A percentile compares a stretch with the other conserved stretches of the same genome.
These are phyloP conservation scores for Populus hybrid DNA, from an alignment of 441 rosid genomes.

Conservation along the genomic window DNA sequence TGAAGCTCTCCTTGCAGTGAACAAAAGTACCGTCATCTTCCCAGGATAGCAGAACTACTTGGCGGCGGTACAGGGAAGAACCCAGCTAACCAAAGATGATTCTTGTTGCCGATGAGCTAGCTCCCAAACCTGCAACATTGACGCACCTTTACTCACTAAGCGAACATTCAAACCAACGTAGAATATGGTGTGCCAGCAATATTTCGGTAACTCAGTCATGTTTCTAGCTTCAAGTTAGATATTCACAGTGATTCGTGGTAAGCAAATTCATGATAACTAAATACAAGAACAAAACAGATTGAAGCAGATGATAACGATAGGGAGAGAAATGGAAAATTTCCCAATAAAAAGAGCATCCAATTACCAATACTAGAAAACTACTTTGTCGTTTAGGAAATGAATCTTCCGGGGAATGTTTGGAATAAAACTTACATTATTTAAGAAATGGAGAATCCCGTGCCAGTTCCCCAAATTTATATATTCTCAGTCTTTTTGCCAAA, in stretches of 20 bases:
- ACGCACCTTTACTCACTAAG: background rate
- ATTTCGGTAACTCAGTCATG: background rate
- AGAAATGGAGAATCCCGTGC: background rate
- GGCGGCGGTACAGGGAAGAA: too few species aligned
- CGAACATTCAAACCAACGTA: background rate
- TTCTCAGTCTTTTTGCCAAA: too few species aligned
- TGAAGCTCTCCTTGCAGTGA: background rate
- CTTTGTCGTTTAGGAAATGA: background rate
- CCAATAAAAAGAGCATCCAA: background rate
- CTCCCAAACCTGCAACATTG: too few species aligned
- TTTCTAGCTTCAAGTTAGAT: background rate
- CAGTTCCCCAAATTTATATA: background rate
- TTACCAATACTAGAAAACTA: background rate
- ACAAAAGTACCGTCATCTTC: background rate
- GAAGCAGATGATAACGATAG: background rate
- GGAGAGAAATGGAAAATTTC: too few species aligned
- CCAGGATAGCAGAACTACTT: background rate
- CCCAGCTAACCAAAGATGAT: too few species aligned
- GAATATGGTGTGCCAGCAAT: background rate
- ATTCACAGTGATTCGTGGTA: background rate
- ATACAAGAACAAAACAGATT: background rate
- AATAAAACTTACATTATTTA: background rate
- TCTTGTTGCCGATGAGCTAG: too few species aligned
- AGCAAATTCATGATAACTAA: background rate
- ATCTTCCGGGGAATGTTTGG: background rate